These are phyloP conservation scores for Cicer bijugum DNA, from an alignment of 306 rosid species.

Conservation along the genomic window DNA sequence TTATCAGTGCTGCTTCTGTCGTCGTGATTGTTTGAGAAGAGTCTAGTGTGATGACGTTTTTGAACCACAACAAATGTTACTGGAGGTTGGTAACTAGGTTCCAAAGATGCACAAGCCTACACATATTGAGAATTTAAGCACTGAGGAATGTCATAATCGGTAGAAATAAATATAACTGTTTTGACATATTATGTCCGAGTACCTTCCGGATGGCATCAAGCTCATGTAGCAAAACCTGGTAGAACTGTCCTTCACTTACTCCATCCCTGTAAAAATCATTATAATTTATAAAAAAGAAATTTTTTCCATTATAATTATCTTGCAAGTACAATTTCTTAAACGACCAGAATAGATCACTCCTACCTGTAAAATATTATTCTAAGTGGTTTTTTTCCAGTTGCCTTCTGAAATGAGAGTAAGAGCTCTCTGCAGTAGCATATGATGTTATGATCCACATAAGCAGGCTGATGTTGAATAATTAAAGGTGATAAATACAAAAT, in stretches of 20 bases:
- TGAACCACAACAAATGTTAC: conserved; percentile 87
- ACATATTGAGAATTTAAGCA: conserved; percentile 31
- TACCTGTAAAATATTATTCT: conserved; percentile 63
- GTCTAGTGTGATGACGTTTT: conserved; percentile 77
- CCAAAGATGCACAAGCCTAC: conserved; percentile 83
- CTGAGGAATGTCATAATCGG: background rate
- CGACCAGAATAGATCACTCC: background rate
- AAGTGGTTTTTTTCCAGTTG: conserved; percentile 60
- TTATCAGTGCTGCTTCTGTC: conserved; percentile 61
- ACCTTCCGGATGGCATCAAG: conserved; percentile 83
- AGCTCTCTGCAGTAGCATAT: conserved; percentile 54
- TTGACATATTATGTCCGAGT: conserved; percentile 2
- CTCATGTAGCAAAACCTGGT: conserved; percentile 75
- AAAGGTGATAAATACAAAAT: conserved; percentile 21
- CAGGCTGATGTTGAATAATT: conserved; percentile 11
- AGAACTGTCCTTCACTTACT: conserved; percentile 78
- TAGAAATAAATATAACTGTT: background rate
- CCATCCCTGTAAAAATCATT: conserved; percentile 58
- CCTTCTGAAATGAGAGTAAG: conserved; percentile 60
- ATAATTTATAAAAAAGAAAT: background rate
- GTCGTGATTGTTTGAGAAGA: conserved; percentile 64
- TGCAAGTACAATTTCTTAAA: too few relatives aligned
- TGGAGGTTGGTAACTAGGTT: conserved; percentile 80
- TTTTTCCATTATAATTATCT: background rate
- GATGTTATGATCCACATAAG: conserved; percentile 18